Evolutionary conservation across 2,329 filamentous ascomycete species (phyloP), one percentile per base, ranked within the genome.

Genomic region (Arthrobotrys sphaeroides): DNA sequence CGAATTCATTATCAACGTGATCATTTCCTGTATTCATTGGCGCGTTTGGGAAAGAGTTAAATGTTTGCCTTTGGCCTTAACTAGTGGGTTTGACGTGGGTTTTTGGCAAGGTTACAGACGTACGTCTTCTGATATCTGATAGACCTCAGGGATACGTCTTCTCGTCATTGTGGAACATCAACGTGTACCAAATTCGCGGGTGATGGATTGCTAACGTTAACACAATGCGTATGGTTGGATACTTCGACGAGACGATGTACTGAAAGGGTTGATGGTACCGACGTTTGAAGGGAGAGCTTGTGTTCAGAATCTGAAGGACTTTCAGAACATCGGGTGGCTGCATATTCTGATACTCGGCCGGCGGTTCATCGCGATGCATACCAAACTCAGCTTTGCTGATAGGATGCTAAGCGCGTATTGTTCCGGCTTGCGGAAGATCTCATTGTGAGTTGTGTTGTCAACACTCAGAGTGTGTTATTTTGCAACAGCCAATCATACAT

Each of bases 111-210:
- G n/a, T 12, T 16, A 13, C 22, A 2, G 43, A 10, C 6, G 22
- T 31, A 70, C 66, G 13, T 49, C 28, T 6, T 62, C 55, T 7
- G 66, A 61, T 28, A 70, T 70, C 33, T 45, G 43, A 18, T 61
- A 70, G 4, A 62, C 18, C 1, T 26, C 24, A 6, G 66, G 42
- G 36, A 70, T 43, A 20, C 55, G 9, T 36, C 20, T 70, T 53
- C 66, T 42, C 7, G 66, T 70, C 66, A 70, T 70, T n/a, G 5
- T 51, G 1, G 42, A n/a, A 36, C 24, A 16, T 5, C 18, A 22
- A n/a, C n/a, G n/a, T n/a, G n/a, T n/a, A n/a, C n/a, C n/a, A n/a
- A n/a, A n/a, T n/a, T n/a, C n/a, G n/a, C n/a, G n/a, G n/a, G n/a
- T n/a, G n/a, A n/a, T n/a, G n/a, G n/a, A n/a, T n/a, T n/a, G n/a